phyloP scores from a whole-genome alignment of 2,329 filamentous ascomycete genomes.

The Colletotrichum horii region DNA sequence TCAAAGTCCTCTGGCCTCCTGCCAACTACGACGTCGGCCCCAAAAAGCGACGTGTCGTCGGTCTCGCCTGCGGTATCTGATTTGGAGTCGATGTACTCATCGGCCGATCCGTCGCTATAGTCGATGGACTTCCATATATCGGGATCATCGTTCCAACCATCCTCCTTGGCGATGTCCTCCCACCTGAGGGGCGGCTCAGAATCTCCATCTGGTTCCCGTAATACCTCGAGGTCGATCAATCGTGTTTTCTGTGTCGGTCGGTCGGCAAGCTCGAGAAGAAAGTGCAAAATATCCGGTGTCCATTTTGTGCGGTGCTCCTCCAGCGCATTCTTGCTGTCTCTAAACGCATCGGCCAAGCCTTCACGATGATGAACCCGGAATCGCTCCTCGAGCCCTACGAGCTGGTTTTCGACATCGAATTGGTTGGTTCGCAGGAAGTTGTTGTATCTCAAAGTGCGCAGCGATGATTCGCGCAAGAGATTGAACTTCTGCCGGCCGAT shows the following conservation, averaged over 20 bases:
- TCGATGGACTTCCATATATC: conserved; percentile 75
- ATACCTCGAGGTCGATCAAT: conserved; percentile 64
- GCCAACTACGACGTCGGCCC: conserved; percentile 33
- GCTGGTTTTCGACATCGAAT: conserved; percentile 70
- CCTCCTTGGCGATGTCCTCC: conserved; percentile 79
- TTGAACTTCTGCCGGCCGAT: conserved; percentile 42
- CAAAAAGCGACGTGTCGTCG: conserved; percentile 40
- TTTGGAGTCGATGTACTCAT: conserved; percentile 45
- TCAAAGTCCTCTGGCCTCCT: conserved; percentile 34
- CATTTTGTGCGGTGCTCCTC: conserved; percentile 61
- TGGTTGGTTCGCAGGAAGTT: conserved; percentile 73
- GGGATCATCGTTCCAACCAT: conserved; percentile 71
- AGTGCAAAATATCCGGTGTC: conserved; percentile 79
- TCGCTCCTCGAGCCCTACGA: conserved; percentile 82
- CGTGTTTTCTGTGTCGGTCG: conserved; percentile 75
- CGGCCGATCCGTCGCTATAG: conserved; percentile 71
- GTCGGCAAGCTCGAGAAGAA: conserved; percentile 83
- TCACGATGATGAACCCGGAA: conserved; percentile 83
- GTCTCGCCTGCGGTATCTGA: conserved; percentile 39
- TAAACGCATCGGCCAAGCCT: conserved; percentile 75
- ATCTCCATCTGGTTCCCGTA: conserved; percentile 51
- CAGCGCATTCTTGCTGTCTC: conserved; percentile 63
- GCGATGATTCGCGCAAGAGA: conserved; percentile 50
- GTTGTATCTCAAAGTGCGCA: conserved; percentile 59
- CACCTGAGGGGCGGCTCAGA: conserved; percentile 66